Base-by-base conservation (phyloP, 2,329 filamentous ascomycete species). In the Diplodia intermedia region DNA sequence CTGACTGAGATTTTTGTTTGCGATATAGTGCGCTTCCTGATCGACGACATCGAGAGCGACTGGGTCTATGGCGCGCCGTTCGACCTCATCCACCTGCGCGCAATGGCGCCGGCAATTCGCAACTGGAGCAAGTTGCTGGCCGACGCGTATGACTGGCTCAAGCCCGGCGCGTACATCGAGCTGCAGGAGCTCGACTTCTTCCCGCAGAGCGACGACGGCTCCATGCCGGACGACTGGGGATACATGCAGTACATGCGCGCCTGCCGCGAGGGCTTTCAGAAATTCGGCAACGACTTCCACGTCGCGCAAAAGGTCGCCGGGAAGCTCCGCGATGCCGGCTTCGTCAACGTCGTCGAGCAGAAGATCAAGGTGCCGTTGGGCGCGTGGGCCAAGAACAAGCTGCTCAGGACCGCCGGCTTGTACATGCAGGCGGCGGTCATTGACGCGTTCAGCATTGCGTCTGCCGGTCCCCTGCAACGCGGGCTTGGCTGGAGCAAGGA, bases 41-140 rank as follows among this genome's bases (percentile, higher is more conserved):
- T 85, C 67, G 83, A 84, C 74, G 82, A 84, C 63, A 75, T 81
- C 15, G 78, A 77, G 1, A 72, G 77, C n/a, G 76, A 78, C 23
- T 84, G 82, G 83, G 81, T 81, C 1, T 79, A 76, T 54, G 77
- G 80, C 0, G 70, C 77, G 49, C 72, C 76, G 63, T 79, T 79
- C 69, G 82, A 84, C 72, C 82, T 82, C 68, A 79, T 84, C 61
- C 82, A 85, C 70, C 71, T 82, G 78, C 72, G 83, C 73, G 71
- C 84, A 80, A 79, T 86, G 90, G 50, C 78, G 80, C 26, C 81
- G 89, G 71, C 87, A 86, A 75, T 78, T 79, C 9, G 77, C 77
- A 29, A 76, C 89, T 62, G 73, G 86, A 26, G 75, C 79, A 26
- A 80, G 82, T 57, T 81, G 87, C 7, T 84, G 85, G 68, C 75